These are phyloP conservation scores for Macadamia integrifolia DNA, from an alignment of 164 flowering plant species.

Conservation along the genomic window DNA sequence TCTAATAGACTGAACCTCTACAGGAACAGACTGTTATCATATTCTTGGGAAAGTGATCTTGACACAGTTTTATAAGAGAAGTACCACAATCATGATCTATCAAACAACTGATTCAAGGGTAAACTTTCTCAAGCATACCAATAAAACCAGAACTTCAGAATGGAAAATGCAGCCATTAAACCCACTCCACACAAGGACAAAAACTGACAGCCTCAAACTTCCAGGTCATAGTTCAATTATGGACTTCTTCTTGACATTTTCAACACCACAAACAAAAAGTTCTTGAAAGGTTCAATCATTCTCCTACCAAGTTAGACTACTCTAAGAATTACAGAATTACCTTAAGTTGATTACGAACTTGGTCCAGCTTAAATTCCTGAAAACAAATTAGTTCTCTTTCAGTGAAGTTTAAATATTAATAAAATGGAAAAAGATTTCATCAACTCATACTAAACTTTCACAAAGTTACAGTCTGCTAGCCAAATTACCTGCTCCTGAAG, in stretches of 20 bases:
- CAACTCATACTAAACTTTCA: not conserved
- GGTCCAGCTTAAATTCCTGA: conserved; percentile 71
- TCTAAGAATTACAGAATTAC: conserved; percentile 22
- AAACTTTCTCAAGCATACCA: too few relatives aligned
- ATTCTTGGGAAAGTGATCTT: too few relatives aligned
- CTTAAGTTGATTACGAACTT: conserved; percentile 62
- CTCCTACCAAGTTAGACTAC: not conserved
- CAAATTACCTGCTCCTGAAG: conserved; percentile 79
- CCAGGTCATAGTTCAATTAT: not conserved
- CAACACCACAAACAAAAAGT: not conserved
- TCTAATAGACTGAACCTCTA: too few relatives aligned
- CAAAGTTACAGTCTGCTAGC: not conserved
- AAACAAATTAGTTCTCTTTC: conserved; percentile 14
- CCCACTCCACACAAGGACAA: too few relatives aligned
- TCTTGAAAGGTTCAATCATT: not conserved
- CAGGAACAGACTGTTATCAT: too few relatives aligned
- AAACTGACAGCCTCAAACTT: too few relatives aligned
- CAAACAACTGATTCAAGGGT: too few relatives aligned
- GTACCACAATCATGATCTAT: too few relatives aligned
- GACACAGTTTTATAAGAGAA: too few relatives aligned
- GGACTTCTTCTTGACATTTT: not conserved
- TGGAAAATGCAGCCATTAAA: too few relatives aligned
- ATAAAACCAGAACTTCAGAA: too few relatives aligned
- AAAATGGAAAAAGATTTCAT: not conserved
- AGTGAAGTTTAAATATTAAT: not conserved